Conservation (phyloP, 139 green algal genomes). For the Chlamydomonas schloesseri region DNA sequence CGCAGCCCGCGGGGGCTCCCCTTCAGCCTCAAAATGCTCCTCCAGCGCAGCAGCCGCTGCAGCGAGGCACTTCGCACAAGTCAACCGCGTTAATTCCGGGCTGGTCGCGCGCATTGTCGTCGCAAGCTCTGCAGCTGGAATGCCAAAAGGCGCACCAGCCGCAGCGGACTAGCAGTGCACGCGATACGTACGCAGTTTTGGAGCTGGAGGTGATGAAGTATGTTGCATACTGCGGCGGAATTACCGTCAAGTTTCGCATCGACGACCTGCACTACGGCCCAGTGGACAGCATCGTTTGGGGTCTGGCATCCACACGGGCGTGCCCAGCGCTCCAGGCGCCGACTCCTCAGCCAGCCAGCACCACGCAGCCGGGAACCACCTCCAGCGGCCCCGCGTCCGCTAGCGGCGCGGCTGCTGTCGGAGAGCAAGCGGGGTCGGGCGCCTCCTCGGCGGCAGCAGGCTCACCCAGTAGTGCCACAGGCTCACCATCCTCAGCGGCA, state of each 20-base stretch:
- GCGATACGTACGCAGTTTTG: constrained; percentile 62
- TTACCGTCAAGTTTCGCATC: constrained; percentile 66
- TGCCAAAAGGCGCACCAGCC: constrained; percentile 68
- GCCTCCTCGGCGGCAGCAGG: not conserved
- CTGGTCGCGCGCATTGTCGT: constrained; percentile 65
- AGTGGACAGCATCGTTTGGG: constrained; percentile 53
- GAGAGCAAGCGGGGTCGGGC: too few species aligned
- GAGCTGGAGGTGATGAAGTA: constrained; percentile 80
- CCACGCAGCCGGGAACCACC: not conserved
- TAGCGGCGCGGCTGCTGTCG: too few species aligned
- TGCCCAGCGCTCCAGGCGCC: constrained; percentile 44
- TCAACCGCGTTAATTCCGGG: constrained; percentile 68
- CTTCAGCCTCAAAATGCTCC: not conserved
- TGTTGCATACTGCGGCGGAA: constrained; percentile 71
- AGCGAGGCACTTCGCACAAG: constrained; percentile 52
- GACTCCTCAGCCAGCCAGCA: not conserved
- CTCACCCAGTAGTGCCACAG: not conserved
- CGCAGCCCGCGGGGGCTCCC: not conserved
- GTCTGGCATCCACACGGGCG: constrained; percentile 51
- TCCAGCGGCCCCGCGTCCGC: too few species aligned
- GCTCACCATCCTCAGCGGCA: not conserved
- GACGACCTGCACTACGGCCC: constrained; percentile 61
- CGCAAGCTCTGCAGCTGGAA: constrained; percentile 63
- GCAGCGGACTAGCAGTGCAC: constrained; percentile 11
- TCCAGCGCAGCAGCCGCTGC: not conserved